A percentile compares a stretch with the other conserved stretches of the same genome.
Evolutionary conservation across 345 rosid species (phyloP).

Genomic region (Heritiera littoralis): DNA sequence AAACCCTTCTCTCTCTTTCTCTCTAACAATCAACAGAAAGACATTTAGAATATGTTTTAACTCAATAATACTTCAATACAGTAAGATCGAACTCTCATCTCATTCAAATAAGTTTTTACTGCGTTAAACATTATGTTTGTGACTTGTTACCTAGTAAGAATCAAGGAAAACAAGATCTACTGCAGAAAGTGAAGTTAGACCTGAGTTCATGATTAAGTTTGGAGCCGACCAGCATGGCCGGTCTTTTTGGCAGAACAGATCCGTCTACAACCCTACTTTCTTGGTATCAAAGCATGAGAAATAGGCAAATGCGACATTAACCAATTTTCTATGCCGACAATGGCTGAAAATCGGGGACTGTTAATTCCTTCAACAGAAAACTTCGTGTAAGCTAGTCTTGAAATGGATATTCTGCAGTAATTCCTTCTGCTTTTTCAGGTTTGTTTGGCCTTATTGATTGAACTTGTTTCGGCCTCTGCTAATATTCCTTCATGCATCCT

Average conservation of each 20-base stretch:
- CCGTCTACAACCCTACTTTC: background rate
- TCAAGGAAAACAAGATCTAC: background rate
- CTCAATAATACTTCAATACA: no score
- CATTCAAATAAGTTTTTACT: no score
- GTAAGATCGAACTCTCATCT: no score
- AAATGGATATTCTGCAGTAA: background rate
- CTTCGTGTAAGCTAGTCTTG: background rate
- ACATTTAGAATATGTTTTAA: no score
- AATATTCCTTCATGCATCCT: background rate
- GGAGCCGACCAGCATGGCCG: background rate
- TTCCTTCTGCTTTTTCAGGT: background rate
- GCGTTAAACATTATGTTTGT: no score
- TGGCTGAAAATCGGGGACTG: background rate
- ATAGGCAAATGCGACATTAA: background rate
- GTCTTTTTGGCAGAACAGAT: background rate
- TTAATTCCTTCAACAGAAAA: background rate
- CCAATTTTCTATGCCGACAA: background rate
- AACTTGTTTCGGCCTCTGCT: background rate
- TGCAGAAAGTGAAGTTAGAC: background rate
- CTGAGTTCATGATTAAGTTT: background rate
- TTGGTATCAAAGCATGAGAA: slow-evolving; percentile 6
- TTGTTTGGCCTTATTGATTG: background rate
- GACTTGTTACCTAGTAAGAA: background rate
- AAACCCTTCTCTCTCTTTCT: no score
- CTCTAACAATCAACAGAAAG: no score